Base-by-base conservation (phyloP, 495 filamentous ascomycete species). In the Hypoxylon intermedium region DNA sequence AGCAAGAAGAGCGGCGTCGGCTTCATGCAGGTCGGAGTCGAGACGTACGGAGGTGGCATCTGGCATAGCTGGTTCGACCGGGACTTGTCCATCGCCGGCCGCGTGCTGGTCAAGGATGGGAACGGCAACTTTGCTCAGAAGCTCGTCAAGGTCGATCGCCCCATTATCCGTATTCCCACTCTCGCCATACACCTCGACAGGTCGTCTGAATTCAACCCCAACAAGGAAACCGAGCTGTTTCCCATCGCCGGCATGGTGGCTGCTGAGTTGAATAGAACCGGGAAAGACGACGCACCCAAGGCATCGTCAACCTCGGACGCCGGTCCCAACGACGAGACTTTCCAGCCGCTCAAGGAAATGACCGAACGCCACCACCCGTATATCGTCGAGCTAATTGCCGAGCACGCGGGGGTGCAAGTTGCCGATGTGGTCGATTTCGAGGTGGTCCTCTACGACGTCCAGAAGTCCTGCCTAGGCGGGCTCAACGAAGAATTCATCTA, bases 191-290 rank as follows among this genome's bases (percentile, higher is more conserved):
- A 99, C 75, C 79, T 99, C 38, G 89, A 96, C 53, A 87, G 92
- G 13, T 86, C 90, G 62, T 83, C 91, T 47, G 87, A 77, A 51
- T 98, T 98, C 65, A 74, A 87, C 20, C 97, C 96, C 72, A 98
- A 98, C 79, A 97, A 96, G 77, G 94, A 99, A 77, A 89, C 88
- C 12, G 94, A 99, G 70, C 75, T 99, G 34, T 92, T 95, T 63
- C 94, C 94, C 4, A 97, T 99, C 65, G 87, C 89, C 4, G 95
- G 94, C 20, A 81, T 98, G 30, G 87, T 89, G 19, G 85, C 89
- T 26, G 89, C 90, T 5, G 93, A 96, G 72, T 82, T 99, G 53
- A 96, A 97, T 77, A 81, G 90, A 53, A 82, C 82, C 19, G 81
- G 82, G 28, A 76, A 75, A 41, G 63, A 70, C 19, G 70, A 67